Evolutionary conservation across 768 basidiomycete genomes (phyloP).

Genomic region (Mycena floridula): DNA sequence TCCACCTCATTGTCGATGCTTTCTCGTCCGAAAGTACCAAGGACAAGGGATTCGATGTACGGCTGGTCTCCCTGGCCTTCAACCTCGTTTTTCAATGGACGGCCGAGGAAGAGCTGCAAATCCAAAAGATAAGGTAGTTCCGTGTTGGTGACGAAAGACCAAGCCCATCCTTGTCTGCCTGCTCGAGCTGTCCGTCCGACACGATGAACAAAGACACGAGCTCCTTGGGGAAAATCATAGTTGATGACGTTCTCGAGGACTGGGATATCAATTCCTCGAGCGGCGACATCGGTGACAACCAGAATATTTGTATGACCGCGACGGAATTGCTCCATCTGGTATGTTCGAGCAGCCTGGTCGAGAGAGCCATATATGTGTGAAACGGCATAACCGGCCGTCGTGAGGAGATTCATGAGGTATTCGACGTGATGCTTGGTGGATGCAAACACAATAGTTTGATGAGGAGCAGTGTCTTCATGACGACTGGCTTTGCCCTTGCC

Average conservation of each 20-base stretch:
- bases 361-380: conserved; percentile 96
- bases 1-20: conserved; percentile 81
- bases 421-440: conserved; percentile 99
- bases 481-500: conserved; percentile 47
- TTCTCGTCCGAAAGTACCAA: conserved; percentile 80
- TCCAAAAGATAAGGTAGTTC: conserved; percentile 92
- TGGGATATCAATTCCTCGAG: conserved; percentile 97
- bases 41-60: conserved; percentile 67
- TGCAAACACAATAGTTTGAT: conserved; percentile 92
- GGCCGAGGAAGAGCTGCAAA: conserved; percentile 85
- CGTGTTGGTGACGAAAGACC: conserved; percentile 82
- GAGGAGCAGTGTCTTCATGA: conserved; percentile 55
- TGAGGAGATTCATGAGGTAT: conserved; percentile 76
- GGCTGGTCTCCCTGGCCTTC: conserved; percentile 45
- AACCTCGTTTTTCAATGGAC: conserved; percentile 59
- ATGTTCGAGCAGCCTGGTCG: conserved; percentile 83
- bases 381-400: conserved; percentile 77
- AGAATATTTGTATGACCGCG: conserved; percentile 73
- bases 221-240: conserved; percentile 95
- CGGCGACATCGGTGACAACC: conserved; percentile 97
- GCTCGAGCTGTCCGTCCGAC: conserved; percentile 96
- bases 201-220: conserved; percentile 91
- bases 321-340: conserved; percentile 89
- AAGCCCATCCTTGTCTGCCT: conserved; percentile 92
- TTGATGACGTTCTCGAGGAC: conserved; percentile 95